phyloP scores from a whole-genome alignment of 2,329 filamentous ascomycete species.

The Hypoxylon sp. region DNA sequence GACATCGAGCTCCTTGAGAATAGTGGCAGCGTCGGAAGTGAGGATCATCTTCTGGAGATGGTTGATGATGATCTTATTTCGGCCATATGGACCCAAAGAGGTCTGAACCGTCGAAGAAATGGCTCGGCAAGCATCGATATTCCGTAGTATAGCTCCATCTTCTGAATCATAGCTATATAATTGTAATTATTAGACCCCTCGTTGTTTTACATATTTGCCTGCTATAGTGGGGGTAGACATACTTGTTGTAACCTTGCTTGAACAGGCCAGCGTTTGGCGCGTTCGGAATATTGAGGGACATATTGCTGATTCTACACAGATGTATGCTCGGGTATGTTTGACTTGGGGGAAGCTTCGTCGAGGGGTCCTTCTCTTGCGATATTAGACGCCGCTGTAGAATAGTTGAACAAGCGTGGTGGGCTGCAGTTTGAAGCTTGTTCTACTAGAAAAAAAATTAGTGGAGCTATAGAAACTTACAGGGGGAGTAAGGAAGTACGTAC shows the following conservation, averaged over 20 bases:
- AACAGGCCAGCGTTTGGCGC: slow-evolving; percentile 95
- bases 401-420: slow-evolving; percentile 25
- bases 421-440: slow-evolving; percentile 35
- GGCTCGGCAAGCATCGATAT: slow-evolving; percentile 97
- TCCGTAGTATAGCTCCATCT: slow-evolving; percentile 98
- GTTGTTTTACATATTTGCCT: slow-evolving; percentile 36
- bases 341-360: slow-evolving; percentile 9
- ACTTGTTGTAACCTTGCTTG: slow-evolving; percentile 98
- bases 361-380: slow-evolving; percentile 12
- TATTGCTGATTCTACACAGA: slow-evolving; percentile 57
- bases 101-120: slow-evolving; percentile 98
- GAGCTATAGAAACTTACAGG: slow-evolving; percentile 50
- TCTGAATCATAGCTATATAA: slow-evolving; percentile 91
- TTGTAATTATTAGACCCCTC: slow-evolving; percentile 54
- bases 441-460: slow-evolving; percentile 47
- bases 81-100: slow-evolving; percentile 94
- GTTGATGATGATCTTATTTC: slow-evolving; percentile 99
- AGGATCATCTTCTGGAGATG: slow-evolving; percentile 99
- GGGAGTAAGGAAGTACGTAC: slow-evolving; percentile 5
- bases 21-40: slow-evolving; percentile 97
- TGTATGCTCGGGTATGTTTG: slow-evolving; percentile 1
- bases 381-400: slow-evolving; percentile 6
- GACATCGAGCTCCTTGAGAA: slow-evolving; percentile 96
- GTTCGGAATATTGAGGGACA: slow-evolving; percentile 97
- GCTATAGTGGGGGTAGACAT: slow-evolving; percentile 60